phyloP scores from a whole-genome alignment of 805 yeast species.

The Barnettozyma vustinii region DNA sequence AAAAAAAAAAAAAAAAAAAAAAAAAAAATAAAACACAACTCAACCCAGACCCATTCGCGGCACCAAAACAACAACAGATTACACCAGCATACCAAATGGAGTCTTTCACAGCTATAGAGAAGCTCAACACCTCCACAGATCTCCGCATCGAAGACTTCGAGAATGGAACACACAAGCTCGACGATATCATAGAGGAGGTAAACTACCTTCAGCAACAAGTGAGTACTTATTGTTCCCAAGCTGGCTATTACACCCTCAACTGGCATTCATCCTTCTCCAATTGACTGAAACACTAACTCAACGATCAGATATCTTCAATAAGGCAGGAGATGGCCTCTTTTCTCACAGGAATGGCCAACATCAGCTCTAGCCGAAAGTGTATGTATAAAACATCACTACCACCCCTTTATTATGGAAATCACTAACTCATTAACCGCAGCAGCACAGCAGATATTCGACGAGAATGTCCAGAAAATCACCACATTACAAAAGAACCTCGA shows the following conservation, averaged over 20 bases:
- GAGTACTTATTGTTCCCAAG: slow-evolving; percentile 6
- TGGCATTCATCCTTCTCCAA: neutral
- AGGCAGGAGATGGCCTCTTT: slow-evolving; percentile 37
- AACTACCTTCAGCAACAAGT: slow-evolving; percentile 28
- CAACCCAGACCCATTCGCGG: neutral
- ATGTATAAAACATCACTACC: slow-evolving; percentile 6
- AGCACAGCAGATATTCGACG: slow-evolving; percentile 24
- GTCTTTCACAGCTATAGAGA: slow-evolving; percentile 26
- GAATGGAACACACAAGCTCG: slow-evolving; percentile 32
- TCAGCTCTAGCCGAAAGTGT: slow-evolving; percentile 31
- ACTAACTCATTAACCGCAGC: slow-evolving; percentile 8
- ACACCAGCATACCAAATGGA: slow-evolving; percentile 18
- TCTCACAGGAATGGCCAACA: slow-evolving; percentile 31
- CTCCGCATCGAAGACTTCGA: slow-evolving; percentile 36
- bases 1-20: too few relatives aligned
- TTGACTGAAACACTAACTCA: slow-evolving; percentile 1
- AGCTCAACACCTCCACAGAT: slow-evolving; percentile 18
- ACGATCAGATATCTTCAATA: slow-evolving; percentile 21
- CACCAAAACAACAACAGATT: neutral
- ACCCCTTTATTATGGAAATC: neutral
- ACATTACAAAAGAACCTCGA: slow-evolving; percentile 33
- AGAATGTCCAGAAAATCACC: slow-evolving; percentile 30
- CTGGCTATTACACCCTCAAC: neutral
- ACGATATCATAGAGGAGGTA: slow-evolving; percentile 32
- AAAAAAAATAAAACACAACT: neutral